These are phyloP conservation scores for Paramecium primaurelia DNA, from an alignment of 73 alveolate species.

Conservation along the genomic window DNA sequence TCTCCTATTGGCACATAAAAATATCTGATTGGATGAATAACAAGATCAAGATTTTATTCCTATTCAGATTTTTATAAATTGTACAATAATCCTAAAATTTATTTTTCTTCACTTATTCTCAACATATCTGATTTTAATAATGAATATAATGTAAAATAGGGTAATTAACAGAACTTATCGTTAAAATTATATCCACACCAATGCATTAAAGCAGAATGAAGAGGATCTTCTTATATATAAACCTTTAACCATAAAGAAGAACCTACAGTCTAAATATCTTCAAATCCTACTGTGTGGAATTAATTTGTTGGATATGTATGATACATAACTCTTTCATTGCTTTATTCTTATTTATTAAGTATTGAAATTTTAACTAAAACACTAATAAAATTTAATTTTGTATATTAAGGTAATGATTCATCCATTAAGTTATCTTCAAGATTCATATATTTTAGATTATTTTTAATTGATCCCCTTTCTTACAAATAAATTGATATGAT, in stretches of 20 bases:
- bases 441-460: conserved; percentile 14
- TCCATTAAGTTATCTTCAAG: neutral
- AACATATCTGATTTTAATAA: conserved; percentile 4
- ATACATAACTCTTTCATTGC: neutral
- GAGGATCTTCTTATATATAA: neutral
- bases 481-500: neutral
- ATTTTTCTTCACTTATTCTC: neutral
- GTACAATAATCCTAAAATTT: neutral
- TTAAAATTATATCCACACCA: neutral
- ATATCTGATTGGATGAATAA: neutral
- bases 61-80: neutral
- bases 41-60: neutral
- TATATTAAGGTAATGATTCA: neutral
- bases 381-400: conserved; percentile 1
- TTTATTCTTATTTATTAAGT: neutral
- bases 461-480: conserved; percentile 7
- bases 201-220: conserved; percentile 13
- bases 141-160: neutral
- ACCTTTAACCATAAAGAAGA: neutral
- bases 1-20: conserved; percentile 1
- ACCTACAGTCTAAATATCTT: neutral
- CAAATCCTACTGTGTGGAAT: neutral
- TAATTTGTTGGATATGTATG: conserved; percentile 17
- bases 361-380: neutral
- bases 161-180: neutral